Evolutionary conservation across 1,284 basidiomycete genomes (phyloP).

Genomic region (Ceratobasidium sp.): DNA sequence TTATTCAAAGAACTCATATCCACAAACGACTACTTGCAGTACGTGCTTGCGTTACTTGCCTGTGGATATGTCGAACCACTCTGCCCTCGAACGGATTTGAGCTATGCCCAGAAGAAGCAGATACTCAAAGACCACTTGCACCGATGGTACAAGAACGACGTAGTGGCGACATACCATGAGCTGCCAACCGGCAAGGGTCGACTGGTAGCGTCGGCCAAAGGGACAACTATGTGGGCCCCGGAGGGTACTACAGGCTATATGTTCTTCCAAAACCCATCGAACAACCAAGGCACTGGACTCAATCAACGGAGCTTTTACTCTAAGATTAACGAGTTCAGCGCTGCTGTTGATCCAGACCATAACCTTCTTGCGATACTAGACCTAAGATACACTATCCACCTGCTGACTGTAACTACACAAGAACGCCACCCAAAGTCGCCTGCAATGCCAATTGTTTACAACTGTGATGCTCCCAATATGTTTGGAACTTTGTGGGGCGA

Average conservation of each 20-base stretch:
- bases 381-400: background rate
- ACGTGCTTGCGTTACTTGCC: slow-evolving; percentile 15
- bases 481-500: background rate
- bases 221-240: background rate
- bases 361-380: background rate
- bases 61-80: slow-evolving; percentile 16
- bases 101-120: slow-evolving; percentile 12
- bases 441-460: background rate
- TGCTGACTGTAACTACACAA: background rate
- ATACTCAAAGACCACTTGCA: background rate
- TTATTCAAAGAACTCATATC: background rate
- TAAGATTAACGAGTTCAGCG: no score
- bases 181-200: background rate
- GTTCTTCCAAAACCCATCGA: slow-evolving; percentile 11
- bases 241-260: background rate
- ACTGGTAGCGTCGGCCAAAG: background rate
- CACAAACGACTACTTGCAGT: background rate
- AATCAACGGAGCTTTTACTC: background rate
- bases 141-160: background rate
- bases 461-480: background rate
- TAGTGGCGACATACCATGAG: no score
- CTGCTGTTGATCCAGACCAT: slow-evolving; percentile 2
- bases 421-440: background rate
- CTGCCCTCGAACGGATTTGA: slow-evolving; percentile 10
- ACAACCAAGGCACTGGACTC: background rate